These are phyloP conservation scores for Gamarada debralockiae DNA, from an alignment of 495 filamentous ascomycete species.

Conservation along the genomic window DNA sequence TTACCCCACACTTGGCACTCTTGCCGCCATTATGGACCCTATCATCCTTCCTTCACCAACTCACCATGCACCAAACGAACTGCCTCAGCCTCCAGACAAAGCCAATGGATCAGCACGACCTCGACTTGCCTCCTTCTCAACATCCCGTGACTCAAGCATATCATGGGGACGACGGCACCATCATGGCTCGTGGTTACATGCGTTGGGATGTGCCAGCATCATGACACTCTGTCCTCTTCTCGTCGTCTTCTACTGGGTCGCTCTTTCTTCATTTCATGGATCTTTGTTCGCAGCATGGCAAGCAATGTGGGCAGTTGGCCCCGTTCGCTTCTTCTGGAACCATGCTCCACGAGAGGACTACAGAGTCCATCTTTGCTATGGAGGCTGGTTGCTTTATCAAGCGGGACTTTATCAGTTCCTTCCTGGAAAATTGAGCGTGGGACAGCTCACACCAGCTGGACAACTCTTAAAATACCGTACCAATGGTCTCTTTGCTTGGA, in stretches of 20 bases:
- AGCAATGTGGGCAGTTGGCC: background rate
- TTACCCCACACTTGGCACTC: too few species aligned
- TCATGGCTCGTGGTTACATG: slow-evolving; percentile 18
- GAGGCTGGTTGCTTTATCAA: slow-evolving; percentile 16
- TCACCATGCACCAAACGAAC: slow-evolving; percentile 2
- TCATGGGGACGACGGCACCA: slow-evolving; percentile 21
- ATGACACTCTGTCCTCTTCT: slow-evolving; percentile 15
- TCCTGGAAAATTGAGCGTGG: slow-evolving; percentile 14
- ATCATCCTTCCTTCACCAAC: slow-evolving; percentile 15
- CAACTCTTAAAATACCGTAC: slow-evolving; percentile 20
- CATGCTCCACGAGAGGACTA: slow-evolving; percentile 5
- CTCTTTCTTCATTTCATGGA: slow-evolving; percentile 15
- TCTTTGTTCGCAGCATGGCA: slow-evolving; percentile 3
- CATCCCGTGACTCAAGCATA: slow-evolving; percentile 17
- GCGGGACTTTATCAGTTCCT: slow-evolving; percentile 14
- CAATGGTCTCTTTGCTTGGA: slow-evolving; percentile 41
- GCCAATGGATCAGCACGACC: slow-evolving; percentile 5
- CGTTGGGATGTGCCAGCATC: slow-evolving; percentile 16
- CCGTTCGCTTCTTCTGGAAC: slow-evolving; percentile 6
- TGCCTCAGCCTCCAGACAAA: background rate
- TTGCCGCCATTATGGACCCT: slow-evolving; percentile 13
- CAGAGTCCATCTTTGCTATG: slow-evolving; percentile 8
- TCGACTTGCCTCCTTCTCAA: slow-evolving; percentile 15
- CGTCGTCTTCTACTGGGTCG: slow-evolving; percentile 18
- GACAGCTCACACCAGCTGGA: slow-evolving; percentile 22